Evolutionary conservation across 257 asterid genomes (phyloP), one percentile per base, ranked within the genome.

Genomic region (Dorcoceras hygrometricum): DNA sequence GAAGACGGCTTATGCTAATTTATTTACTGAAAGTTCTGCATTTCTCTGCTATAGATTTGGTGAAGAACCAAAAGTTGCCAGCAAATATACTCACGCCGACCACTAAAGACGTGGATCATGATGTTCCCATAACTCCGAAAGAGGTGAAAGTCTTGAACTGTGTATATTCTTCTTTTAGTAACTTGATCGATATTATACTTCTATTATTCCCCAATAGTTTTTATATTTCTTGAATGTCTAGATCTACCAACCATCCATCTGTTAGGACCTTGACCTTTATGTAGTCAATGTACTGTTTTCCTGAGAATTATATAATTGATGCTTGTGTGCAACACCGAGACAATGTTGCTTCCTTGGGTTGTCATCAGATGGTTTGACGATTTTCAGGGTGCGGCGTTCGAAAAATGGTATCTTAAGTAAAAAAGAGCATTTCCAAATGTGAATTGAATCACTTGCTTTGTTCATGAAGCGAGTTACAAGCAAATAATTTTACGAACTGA

Each of bases 71-170:
- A 76, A 90, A 82, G 80, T 86, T 94, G 66, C 34, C 73, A 1
- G 80, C 75, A 76, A 86, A 82, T 77, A 88, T 94, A 73, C 91
- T 90, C 56, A 94, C 97, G 46, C 99, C 97, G 0, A 90, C 97
- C 14, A 90, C 96, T 59, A 94, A 94, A 90, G 95, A 95, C 24
- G 96, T 83, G 9, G 95, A 94, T 79, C 99, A 88, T 68, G 99
- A 94, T 82, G 95, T 86, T 70, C 99, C 99, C 43, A 82, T 90
- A 60, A 80, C 97, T 24, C 95, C 91, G 3, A 83, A 90, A 59
- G 96, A 90, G 97, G 97, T 94, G 67, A 23, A 25, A 39, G 58
- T 68, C 63, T 22, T 36, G 6, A 43, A 16, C 39, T 69, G 23
- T 69, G 55, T 67, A 24, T 66, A 9, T 59, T 59, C 43, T 46